These are phyloP conservation scores for Penicillium sclerotiorum DNA, from an alignment of 2,329 filamentous ascomycete species.

Conservation along the genomic window DNA sequence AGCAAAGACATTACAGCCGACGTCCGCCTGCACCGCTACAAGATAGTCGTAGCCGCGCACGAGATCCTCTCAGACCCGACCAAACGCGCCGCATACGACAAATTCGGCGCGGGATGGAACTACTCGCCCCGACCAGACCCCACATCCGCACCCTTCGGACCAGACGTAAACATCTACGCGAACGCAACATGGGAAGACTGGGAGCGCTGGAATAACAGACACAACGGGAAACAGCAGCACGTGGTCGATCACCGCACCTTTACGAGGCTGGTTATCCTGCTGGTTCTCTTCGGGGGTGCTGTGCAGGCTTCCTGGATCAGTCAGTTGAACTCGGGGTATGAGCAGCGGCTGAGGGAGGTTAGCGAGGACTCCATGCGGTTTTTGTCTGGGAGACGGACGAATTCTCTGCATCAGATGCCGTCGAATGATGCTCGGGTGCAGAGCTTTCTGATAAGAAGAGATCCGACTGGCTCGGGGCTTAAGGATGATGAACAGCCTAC, in stretches of 20 bases:
- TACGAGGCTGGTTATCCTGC: conserved; percentile 68
- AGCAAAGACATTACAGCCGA: conserved; percentile 55
- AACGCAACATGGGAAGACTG: conserved; percentile 99
- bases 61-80: conserved; percentile 79
- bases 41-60: conserved; percentile 84
- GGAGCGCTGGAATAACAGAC: conserved; percentile 74
- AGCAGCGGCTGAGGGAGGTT: conserved; percentile 67
- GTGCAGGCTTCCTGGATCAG: conserved; percentile 72
- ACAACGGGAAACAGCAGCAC: conserved; percentile 42
- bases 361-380: conserved; percentile 65
- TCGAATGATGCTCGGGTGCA: conserved; percentile 68
- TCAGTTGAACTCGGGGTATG: conserved; percentile 61
- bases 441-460: conserved; percentile 73
- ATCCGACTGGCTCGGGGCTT: conserved; percentile 55
- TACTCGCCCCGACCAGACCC: conserved; percentile 44
- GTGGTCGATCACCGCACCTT: conserved; percentile 82
- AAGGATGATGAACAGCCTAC: conserved; percentile 47
- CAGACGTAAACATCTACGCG: conserved; percentile 49
- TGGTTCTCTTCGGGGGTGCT: conserved; percentile 70
- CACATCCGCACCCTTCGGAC: conserved; percentile 62
- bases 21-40: conserved; percentile 82
- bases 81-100: conserved; percentile 80
- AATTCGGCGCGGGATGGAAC: conserved; percentile 78
- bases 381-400: conserved; percentile 57
- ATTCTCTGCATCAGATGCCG: conserved; percentile 51